Conservation (phyloP, 2,329 filamentous ascomycete genomes). For the Stagonosporopsis rhizophila region DNA sequence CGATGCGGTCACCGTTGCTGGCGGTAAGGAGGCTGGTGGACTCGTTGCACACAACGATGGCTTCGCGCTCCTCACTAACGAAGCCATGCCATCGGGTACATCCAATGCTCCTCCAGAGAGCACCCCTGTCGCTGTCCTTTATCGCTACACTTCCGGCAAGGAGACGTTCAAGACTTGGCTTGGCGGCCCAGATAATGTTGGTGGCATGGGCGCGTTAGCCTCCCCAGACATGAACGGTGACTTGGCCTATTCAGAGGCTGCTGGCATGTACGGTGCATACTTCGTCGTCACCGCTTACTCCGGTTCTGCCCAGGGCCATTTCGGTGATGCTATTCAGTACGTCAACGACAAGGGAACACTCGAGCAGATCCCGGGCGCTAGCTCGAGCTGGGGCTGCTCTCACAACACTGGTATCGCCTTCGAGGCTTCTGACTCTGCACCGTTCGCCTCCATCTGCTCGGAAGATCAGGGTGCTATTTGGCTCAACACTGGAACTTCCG, state of each 20-base stretch:
- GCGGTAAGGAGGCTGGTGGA: slow-evolving; percentile 64
- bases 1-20: slow-evolving; percentile 59
- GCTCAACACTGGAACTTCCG: slow-evolving; percentile 67
- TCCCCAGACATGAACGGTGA: slow-evolving; percentile 68
- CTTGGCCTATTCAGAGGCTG: slow-evolving; percentile 64
- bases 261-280: slow-evolving; percentile 67
- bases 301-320: slow-evolving; percentile 63
- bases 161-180: slow-evolving; percentile 67
- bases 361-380: slow-evolving; percentile 60
- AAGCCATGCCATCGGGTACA: slow-evolving; percentile 60
- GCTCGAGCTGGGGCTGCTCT: slow-evolving; percentile 66
- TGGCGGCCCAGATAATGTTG: slow-evolving; percentile 63
- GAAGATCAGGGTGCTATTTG: slow-evolving; percentile 70
- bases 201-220: slow-evolving; percentile 55
- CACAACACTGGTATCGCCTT: slow-evolving; percentile 72
- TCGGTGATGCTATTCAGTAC: slow-evolving; percentile 64
- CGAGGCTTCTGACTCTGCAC: slow-evolving; percentile 64
- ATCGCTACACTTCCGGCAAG: slow-evolving; percentile 63
- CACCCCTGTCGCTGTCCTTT: slow-evolving; percentile 64
- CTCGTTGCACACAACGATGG: slow-evolving; percentile 69
- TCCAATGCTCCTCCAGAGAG: slow-evolving; percentile 56
- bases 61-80: slow-evolving; percentile 68
- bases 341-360: slow-evolving; percentile 58
- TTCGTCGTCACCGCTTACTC: slow-evolving; percentile 67
- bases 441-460: slow-evolving; percentile 66